Percentiles rank a stretch among this genome's conserved stretches.
Conservation (phyloP, 768 basidiomycete species). For the Kwoniella bestiolae region DNA sequence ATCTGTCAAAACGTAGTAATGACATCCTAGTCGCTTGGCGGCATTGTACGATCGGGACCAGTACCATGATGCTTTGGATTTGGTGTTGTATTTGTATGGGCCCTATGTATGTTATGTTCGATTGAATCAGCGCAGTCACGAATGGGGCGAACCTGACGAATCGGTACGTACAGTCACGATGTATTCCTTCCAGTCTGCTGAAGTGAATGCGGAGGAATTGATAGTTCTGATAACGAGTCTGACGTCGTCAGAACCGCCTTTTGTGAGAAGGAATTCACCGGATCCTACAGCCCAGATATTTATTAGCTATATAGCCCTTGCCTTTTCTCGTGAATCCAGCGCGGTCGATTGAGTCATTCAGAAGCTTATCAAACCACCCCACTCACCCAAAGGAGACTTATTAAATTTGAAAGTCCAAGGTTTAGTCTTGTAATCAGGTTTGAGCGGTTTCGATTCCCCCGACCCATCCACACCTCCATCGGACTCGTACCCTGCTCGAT, state of each 20-base stretch:
- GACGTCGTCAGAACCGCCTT: constrained; percentile 48
- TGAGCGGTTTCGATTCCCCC: constrained; percentile 6
- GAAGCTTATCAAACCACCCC: no score
- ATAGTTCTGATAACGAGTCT: constrained; percentile 56
- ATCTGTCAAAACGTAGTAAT: constrained; percentile 56
- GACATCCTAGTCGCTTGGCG: constrained; percentile 47
- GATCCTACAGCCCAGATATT: constrained; percentile 46
- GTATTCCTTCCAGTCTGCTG: constrained; percentile 56
- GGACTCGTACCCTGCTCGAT: constrained; percentile 49
- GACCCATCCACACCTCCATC: constrained; percentile 51
- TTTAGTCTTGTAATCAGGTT: constrained; percentile 38
- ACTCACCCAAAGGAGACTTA: constrained; percentile 56
- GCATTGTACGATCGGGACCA: constrained; percentile 56
- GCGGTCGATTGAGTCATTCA: no score
- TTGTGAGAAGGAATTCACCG: constrained; percentile 54
- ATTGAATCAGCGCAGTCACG: neutral
- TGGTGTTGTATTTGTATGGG: constrained; percentile 55
- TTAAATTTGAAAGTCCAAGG: constrained; percentile 52
- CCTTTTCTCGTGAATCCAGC: no score
- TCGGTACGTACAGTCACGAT: constrained; percentile 53
- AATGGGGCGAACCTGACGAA: constrained; percentile 5
- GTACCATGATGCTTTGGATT: constrained; percentile 58
- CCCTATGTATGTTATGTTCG: constrained; percentile 33
- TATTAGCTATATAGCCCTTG: no score
- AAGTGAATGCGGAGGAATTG: constrained; percentile 55